phyloP scores from a whole-genome alignment of 2,329 filamentous ascomycete genomes.

The Clathrospora elynae region DNA sequence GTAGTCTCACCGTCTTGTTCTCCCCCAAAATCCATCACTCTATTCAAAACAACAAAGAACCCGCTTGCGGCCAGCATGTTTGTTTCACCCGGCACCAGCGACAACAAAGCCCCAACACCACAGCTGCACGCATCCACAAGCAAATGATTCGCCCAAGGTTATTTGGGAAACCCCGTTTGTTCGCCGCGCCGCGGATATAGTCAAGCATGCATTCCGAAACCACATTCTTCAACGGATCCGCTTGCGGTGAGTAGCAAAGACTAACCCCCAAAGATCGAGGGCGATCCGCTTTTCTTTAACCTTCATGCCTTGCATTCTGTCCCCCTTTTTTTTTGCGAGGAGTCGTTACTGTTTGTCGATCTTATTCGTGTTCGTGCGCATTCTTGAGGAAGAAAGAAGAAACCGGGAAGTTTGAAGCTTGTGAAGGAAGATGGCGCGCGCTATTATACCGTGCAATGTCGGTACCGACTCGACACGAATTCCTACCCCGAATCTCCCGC shows the following conservation, averaged over 20 bases:
- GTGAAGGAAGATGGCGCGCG: slow-evolving; percentile 16
- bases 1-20: no score
- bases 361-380: not conserved
- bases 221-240: slow-evolving; percentile 23
- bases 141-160: slow-evolving; percentile 16
- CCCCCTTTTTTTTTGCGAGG: not conserved
- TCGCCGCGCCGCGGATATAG: slow-evolving; percentile 17
- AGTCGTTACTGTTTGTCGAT: not conserved
- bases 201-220: slow-evolving; percentile 27
- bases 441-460: slow-evolving; percentile 17
- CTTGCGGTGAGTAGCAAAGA: slow-evolving; percentile 19
- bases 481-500: slow-evolving; percentile 35
- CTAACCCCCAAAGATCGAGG: slow-evolving; percentile 12
- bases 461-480: slow-evolving; percentile 22
- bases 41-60: no score
- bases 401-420: slow-evolving; percentile 4
- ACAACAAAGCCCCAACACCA: slow-evolving; percentile 22
- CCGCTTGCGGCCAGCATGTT: no score
- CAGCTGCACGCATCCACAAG: slow-evolving; percentile 30
- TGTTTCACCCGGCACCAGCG: no score
- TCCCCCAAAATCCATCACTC: no score
- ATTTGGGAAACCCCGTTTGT: slow-evolving; percentile 12
- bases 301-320: not conserved
- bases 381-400: not conserved
- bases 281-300: not conserved